Evolutionary conservation across 164 flowering plant genomes (phyloP).

Genomic region (Echeveria elegans): DNA sequence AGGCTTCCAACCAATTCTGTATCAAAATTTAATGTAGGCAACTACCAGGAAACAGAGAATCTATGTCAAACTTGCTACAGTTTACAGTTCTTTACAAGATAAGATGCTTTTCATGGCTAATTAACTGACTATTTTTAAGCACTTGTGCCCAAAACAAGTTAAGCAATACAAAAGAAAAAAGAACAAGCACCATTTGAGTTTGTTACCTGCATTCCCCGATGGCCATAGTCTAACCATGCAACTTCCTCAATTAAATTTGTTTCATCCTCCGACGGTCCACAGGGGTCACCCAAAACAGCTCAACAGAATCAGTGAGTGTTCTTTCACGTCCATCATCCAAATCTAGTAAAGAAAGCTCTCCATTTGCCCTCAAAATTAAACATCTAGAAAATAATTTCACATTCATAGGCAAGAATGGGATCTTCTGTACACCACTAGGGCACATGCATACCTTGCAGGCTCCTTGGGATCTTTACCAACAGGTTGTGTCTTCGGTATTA

Average conservation of each 20-base stretch:
- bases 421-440: slow-evolving; percentile 10
- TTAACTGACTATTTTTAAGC: not conserved
- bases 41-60: not conserved
- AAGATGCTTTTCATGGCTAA: not conserved
- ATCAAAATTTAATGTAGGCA: slow-evolving; percentile 34
- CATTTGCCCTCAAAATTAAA: slow-evolving; percentile 75
- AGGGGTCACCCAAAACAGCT: slow-evolving; percentile 95
- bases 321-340: slow-evolving; percentile 93
- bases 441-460: slow-evolving; percentile 54
- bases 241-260: slow-evolving; percentile 89
- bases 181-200: slow-evolving; percentile 10
- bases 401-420: slow-evolving; percentile 13
- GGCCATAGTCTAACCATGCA: slow-evolving; percentile 95
- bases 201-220: slow-evolving; percentile 96
- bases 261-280: slow-evolving; percentile 84
- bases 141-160: not conserved
- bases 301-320: slow-evolving; percentile 87
- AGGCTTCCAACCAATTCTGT: slow-evolving; percentile 35
- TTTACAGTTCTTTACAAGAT: not conserved
- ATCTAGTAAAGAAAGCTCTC: slow-evolving; percentile 94
- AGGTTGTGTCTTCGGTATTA: slow-evolving; percentile 25
- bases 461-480: slow-evolving; percentile 33
- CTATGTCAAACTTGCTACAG: not conserved
- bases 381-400: slow-evolving; percentile 45
- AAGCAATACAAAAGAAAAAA: not conserved